Percentiles rank a stretch among this genome's conserved stretches.
phyloP scores from a whole-genome alignment of 140 eudicot species.

The Cichorium intybus region DNA sequence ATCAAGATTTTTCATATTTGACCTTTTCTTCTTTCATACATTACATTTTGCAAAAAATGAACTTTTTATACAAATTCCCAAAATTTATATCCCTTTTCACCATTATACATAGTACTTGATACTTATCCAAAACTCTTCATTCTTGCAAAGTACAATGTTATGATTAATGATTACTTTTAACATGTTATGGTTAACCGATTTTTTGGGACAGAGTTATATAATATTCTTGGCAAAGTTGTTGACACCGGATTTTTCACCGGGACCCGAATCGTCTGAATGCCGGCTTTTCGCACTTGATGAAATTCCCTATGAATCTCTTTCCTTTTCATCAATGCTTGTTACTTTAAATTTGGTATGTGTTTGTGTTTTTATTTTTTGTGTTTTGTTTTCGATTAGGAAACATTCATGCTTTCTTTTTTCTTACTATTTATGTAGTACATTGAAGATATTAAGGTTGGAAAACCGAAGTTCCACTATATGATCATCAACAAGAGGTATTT shows the following conservation, averaged over 20 bases:
- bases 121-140: neutral
- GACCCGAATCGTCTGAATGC: conserved; percentile 89
- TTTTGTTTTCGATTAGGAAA: neutral
- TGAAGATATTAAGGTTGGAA: conserved; percentile 75
- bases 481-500: conserved; percentile 79
- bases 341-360: conserved; percentile 70
- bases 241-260: conserved; percentile 83
- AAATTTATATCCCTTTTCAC: neutral
- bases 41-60: neutral
- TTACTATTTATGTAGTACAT: conserved; percentile 53
- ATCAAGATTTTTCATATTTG: no score
- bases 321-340: conserved; percentile 92
- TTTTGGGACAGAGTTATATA: conserved; percentile 64
- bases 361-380: neutral
- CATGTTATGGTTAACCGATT: no score
- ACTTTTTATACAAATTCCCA: neutral
- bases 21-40: no score
- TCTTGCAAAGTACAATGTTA: neutral
- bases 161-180: neutral
- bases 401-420: neutral
- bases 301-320: conserved; percentile 85
- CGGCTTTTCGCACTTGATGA: conserved; percentile 77
- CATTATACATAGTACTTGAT: neutral
- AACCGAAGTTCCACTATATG: conserved; percentile 82
- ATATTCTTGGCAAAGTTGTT: conserved; percentile 85